Percentiles rank a stretch among this genome's conserved stretches.
Evolutionary conservation across 1,284 basidiomycete species (phyloP).

Genomic region (Melanopsichium pennsylvanicum): DNA sequence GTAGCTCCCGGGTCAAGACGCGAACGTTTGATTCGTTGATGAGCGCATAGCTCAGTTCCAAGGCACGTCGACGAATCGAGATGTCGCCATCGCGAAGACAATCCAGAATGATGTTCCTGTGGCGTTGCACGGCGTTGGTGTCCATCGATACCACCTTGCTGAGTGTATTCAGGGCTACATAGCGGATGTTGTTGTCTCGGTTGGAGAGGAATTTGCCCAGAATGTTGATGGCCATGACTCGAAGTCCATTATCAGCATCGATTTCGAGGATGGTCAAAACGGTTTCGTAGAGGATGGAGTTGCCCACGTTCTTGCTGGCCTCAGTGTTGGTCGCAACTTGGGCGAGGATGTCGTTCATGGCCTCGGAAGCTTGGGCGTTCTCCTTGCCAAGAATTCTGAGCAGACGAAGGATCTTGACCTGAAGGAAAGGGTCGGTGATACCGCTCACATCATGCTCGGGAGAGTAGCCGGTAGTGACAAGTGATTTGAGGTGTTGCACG

Average conservation of each 20-base stretch:
- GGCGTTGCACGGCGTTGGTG: constrained; percentile 96
- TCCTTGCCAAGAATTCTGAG: constrained; percentile 86
- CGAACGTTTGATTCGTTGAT: constrained; percentile 96
- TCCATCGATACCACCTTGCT: constrained; percentile 99
- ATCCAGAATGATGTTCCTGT: constrained; percentile 96
- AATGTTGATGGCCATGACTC: constrained; percentile 99
- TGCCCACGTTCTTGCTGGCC: constrained; percentile 96
- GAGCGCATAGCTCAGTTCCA: constrained; percentile 95
- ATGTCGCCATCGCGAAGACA: constrained; percentile 98
- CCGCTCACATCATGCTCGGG: constrained; percentile 99
- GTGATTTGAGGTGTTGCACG: constrained; percentile 91
- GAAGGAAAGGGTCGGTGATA: constrained; percentile 97
- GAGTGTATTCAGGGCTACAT: constrained; percentile 96
- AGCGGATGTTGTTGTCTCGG: constrained; percentile 97
- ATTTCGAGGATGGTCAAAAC: constrained; percentile 98
- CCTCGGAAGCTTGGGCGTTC: constrained; percentile 83
- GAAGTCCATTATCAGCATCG: constrained; percentile 90
- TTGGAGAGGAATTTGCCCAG: constrained; percentile 98
- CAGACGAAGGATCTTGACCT: constrained; percentile 95
- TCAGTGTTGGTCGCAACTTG: constrained; percentile 99
- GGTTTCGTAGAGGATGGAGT: constrained; percentile 97
- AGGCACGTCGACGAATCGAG: constrained; percentile 92
- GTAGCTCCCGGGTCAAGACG: constrained; percentile 86
- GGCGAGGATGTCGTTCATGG: constrained; percentile 98
- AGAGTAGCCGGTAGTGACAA: constrained; percentile 96